Percentiles rank a stretch among this genome's conserved stretches.
These are phyloP conservation scores for Schoenoplectus triqueter DNA, from an alignment of 202 grass and related monocot genomes.

Conservation along the genomic window DNA sequence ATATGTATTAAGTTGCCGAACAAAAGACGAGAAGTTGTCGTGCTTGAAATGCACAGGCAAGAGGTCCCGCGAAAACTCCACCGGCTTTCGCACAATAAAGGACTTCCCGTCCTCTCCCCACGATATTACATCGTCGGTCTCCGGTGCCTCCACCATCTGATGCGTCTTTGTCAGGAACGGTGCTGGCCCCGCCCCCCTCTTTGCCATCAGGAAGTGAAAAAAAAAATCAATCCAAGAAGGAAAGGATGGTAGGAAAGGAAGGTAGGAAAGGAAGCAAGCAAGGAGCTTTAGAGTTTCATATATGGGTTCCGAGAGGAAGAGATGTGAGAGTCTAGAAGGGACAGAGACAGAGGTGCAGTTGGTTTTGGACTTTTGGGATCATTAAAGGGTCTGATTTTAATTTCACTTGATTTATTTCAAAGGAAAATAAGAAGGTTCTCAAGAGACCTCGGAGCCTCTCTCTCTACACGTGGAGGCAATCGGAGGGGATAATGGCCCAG, in stretches of 20 bases:
- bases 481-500: not conserved
- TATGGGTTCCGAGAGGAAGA: not conserved
- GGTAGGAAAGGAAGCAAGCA: not conserved
- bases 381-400: not conserved
- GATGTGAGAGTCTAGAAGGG: not conserved
- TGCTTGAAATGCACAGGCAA: conserved; percentile 98
- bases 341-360: not conserved
- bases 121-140: conserved; percentile 85
- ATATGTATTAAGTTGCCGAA: conserved; percentile 99
- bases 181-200: conserved; percentile 50
- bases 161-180: conserved; percentile 95
- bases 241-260: not conserved
- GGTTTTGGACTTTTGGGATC: not conserved
- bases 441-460: not conserved
- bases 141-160: conserved; percentile 81
- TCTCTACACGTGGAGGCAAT: conserved; percentile 15
- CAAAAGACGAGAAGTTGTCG: conserved; percentile 97
- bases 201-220: not conserved
- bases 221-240: not conserved
- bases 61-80: conserved; percentile 83
- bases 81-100: conserved; percentile 93
- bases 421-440: conserved; percentile 34
- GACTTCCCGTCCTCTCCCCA: conserved; percentile 74
- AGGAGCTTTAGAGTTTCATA: conserved; percentile 1
- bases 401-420: not conserved